A percentile compares a stretch with the other conserved stretches of the same genome.
Conservation (phyloP, 768 basidiomycete species). For the Amanita pallidorosea region DNA sequence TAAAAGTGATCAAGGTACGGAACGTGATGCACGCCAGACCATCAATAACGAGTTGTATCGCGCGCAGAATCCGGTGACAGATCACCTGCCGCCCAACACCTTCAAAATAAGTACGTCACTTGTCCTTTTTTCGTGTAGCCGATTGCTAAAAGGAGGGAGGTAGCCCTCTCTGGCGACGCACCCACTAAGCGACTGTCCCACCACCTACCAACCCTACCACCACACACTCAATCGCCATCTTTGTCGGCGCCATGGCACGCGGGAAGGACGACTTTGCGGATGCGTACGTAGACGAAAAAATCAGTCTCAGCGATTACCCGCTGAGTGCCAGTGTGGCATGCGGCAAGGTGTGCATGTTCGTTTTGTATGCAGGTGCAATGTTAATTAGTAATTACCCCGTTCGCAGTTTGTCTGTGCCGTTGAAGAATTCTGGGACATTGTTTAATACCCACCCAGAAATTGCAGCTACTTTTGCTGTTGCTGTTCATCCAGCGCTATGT, state of each 20-base stretch:
- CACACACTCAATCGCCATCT: slow-evolving; percentile 86
- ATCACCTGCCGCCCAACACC: slow-evolving; percentile 92
- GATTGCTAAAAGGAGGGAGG: slow-evolving; percentile 1
- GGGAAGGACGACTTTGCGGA: slow-evolving; percentile 97
- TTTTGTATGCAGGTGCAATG: not conserved
- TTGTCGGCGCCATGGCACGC: slow-evolving; percentile 97
- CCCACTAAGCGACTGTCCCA: slow-evolving; percentile 69
- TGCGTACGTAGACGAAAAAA: slow-evolving; percentile 89
- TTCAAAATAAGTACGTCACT: slow-evolving; percentile 76
- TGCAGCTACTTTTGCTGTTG: not conserved
- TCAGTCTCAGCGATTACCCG: slow-evolving; percentile 90
- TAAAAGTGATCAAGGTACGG: slow-evolving; percentile 90
- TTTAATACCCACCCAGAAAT: slow-evolving; percentile 28
- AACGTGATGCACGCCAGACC: not conserved
- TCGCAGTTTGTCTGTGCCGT: slow-evolving; percentile 81
- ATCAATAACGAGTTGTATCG: not conserved
- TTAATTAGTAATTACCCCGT: too few species aligned
- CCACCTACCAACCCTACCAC: slow-evolving; percentile 76
- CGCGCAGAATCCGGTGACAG: slow-evolving; percentile 78
- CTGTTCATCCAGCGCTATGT: slow-evolving; percentile 8
- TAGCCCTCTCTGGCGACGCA: slow-evolving; percentile 89
- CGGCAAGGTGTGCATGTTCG: slow-evolving; percentile 67
- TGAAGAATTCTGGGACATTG: slow-evolving; percentile 93
- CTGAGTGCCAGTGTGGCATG: slow-evolving; percentile 92
- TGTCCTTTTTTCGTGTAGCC: not conserved